Evolutionary conservation across 2,329 filamentous ascomycete genomes (phyloP).

Genomic region (Pseudogymnoascus sp.): DNA sequence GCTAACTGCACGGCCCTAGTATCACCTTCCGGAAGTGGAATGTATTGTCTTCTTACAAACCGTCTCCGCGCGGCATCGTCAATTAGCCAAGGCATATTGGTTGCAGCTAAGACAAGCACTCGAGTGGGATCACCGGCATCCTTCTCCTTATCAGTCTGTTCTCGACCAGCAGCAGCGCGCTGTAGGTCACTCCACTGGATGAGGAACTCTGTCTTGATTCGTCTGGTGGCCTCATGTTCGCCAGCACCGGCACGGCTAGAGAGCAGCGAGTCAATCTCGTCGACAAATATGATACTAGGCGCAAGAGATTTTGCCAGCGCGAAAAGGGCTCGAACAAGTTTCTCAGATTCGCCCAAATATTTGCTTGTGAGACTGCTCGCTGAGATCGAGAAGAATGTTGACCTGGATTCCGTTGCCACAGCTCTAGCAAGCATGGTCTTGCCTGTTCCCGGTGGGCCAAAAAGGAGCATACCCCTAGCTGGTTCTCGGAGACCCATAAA

Average conservation of each 20-base stretch:
- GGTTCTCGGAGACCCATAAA: slow-evolving; percentile 95
- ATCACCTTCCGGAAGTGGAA: slow-evolving; percentile 78
- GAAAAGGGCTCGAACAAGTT: slow-evolving; percentile 88
- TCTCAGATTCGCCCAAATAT: slow-evolving; percentile 92
- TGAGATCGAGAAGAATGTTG: slow-evolving; percentile 95
- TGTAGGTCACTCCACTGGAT: slow-evolving; percentile 97
- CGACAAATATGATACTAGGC: slow-evolving; percentile 95
- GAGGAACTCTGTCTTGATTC: slow-evolving; percentile 95
- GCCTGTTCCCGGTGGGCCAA: slow-evolving; percentile 93
- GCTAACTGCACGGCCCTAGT: slow-evolving; percentile 73
- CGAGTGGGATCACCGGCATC: slow-evolving; percentile 73
- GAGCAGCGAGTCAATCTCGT: slow-evolving; percentile 92
- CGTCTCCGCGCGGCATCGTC: slow-evolving; percentile 86
- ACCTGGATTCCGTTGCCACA: slow-evolving; percentile 88
- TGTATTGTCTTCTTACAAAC: slow-evolving; percentile 92
- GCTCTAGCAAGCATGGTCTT: slow-evolving; percentile 97
- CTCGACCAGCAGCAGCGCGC: slow-evolving; percentile 79
- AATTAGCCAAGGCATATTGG: slow-evolving; percentile 95
- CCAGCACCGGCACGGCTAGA: slow-evolving; percentile 74
- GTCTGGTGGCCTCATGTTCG: slow-evolving; percentile 84
- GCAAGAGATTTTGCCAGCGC: slow-evolving; percentile 79
- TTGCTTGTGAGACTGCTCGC: slow-evolving; percentile 92
- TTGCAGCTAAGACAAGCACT: slow-evolving; percentile 88
- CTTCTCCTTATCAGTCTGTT: slow-evolving; percentile 56
- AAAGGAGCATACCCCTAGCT: slow-evolving; percentile 88